These are phyloP conservation scores for Triticum timopheevii DNA, from an alignment of 176 grass and related monocot species.

Conservation along the genomic window DNA sequence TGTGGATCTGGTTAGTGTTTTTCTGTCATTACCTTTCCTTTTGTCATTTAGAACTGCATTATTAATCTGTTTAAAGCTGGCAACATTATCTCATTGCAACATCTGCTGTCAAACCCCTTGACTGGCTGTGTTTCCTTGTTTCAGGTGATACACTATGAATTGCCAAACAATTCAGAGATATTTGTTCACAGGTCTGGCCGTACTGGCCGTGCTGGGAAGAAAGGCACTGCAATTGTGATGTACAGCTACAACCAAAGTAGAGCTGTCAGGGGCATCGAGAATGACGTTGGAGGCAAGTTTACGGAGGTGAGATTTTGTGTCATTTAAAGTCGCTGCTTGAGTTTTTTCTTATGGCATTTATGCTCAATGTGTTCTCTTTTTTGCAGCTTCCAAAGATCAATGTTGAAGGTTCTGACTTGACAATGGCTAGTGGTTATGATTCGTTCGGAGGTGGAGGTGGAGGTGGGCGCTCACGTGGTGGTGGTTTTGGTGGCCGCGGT, in stretches of 20 bases:
- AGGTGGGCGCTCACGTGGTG: conserved; percentile 7
- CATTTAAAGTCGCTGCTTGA: neutral
- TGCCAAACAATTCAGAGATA: conserved; percentile 85
- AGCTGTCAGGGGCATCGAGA: conserved; percentile 59
- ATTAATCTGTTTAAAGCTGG: neutral
- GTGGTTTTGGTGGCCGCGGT: conserved; percentile 34
- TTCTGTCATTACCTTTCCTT: neutral
- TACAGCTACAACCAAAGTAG: conserved; percentile 63
- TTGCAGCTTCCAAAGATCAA: conserved; percentile 78
- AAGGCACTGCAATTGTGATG: conserved; percentile 80
- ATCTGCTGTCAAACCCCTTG: neutral
- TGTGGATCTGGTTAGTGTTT: conserved; percentile 82
- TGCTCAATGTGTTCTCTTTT: conserved; percentile 12
- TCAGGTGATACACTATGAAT: conserved; percentile 91
- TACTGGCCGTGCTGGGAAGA: conserved; percentile 97
- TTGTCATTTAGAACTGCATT: neutral
- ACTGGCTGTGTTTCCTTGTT: neutral
- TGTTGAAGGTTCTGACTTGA: conserved; percentile 65
- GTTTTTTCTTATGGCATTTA: conserved; percentile 9
- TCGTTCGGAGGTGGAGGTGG: conserved; percentile 50
- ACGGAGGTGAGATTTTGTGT: conserved; percentile 53
- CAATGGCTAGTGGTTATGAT: conserved; percentile 51
- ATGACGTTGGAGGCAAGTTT: conserved; percentile 76
- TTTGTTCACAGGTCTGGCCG: conserved; percentile 97
- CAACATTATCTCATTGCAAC: neutral